phyloP scores from a whole-genome alignment of 768 basidiomycete genomes.

The Suillus cothurnatus region DNA sequence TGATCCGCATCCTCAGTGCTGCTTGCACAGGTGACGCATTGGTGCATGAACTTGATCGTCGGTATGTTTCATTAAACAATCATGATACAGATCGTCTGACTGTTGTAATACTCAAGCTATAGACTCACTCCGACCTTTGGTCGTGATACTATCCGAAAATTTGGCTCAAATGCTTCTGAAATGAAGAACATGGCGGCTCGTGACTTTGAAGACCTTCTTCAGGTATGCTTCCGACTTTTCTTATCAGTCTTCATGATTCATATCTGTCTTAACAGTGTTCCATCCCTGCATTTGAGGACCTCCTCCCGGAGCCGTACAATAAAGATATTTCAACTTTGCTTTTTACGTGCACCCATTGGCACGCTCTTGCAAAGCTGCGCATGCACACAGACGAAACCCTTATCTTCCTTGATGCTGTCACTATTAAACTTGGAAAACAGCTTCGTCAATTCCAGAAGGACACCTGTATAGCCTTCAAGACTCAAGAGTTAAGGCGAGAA shows the following conservation, averaged over 20 bases:
- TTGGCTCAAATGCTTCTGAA: conserved; percentile 21
- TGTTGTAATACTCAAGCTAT: conserved; percentile 17
- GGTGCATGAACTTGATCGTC: conserved; percentile 16
- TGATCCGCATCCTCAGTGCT: conserved; percentile 26
- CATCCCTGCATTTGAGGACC: conserved; percentile 12
- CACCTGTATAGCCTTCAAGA: conserved; percentile 25
- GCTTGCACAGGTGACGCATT: background rate
- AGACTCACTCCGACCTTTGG: conserved; percentile 29
- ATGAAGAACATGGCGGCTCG: conserved; percentile 24
- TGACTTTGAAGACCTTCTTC: conserved; percentile 40
- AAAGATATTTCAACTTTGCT: conserved; percentile 14
- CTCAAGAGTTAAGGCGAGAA: conserved; percentile 18
- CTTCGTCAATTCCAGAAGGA: conserved; percentile 25
- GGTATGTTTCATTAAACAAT: conserved; percentile 13
- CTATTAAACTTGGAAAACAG: conserved; percentile 16
- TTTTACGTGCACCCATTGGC: conserved; percentile 16
- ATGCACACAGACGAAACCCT: conserved; percentile 33
- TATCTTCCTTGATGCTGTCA: conserved; percentile 12
- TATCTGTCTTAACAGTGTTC: conserved; percentile 9
- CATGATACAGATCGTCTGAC: background rate
- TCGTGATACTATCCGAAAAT: conserved; percentile 23
- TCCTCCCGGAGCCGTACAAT: conserved; percentile 16
- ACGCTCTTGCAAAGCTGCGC: conserved; percentile 31
- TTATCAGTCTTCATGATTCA: background rate
- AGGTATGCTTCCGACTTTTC: conserved; percentile 16